Conservation (phyloP, 495 filamentous ascomycete genomes). For the Daldinia concentrica region DNA sequence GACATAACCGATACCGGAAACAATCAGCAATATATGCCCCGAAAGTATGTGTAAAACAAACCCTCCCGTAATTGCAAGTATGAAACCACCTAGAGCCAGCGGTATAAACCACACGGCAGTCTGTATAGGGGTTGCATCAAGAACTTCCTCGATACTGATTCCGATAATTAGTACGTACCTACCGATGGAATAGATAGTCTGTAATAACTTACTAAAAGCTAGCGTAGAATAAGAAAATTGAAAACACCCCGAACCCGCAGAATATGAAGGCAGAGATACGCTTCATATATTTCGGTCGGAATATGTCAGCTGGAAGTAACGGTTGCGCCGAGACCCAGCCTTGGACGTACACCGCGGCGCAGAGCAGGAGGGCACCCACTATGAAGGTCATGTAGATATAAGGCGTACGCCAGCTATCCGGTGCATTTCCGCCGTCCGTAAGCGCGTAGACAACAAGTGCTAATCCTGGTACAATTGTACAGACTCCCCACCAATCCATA, state of each 20-base stretch:
- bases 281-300: constrained; percentile 76
- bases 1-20: constrained; percentile 73
- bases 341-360: constrained; percentile 74
- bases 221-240: constrained; percentile 80
- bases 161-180: constrained; percentile 12
- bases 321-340: constrained; percentile 78
- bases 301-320: constrained; percentile 77
- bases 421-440: constrained; percentile 76
- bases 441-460: constrained; percentile 81
- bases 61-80: constrained; percentile 76
- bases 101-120: constrained; percentile 83
- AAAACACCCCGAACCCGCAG: constrained; percentile 78
- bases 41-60: constrained; percentile 79
- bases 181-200: neutral
- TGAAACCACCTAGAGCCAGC: constrained; percentile 76
- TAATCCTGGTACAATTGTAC: constrained; percentile 70
- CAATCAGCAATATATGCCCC: constrained; percentile 73
- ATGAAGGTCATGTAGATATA: constrained; percentile 73
- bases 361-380: constrained; percentile 65
- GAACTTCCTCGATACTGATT: constrained; percentile 69
- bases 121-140: constrained; percentile 71
- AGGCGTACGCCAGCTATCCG: constrained; percentile 74
- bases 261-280: constrained; percentile 73
- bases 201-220: constrained; percentile 73
- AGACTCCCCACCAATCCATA: constrained; percentile 78